These are phyloP conservation scores for Rhizophora apiculata DNA, from an alignment of 345 rosid genomes.

Conservation along the genomic window DNA sequence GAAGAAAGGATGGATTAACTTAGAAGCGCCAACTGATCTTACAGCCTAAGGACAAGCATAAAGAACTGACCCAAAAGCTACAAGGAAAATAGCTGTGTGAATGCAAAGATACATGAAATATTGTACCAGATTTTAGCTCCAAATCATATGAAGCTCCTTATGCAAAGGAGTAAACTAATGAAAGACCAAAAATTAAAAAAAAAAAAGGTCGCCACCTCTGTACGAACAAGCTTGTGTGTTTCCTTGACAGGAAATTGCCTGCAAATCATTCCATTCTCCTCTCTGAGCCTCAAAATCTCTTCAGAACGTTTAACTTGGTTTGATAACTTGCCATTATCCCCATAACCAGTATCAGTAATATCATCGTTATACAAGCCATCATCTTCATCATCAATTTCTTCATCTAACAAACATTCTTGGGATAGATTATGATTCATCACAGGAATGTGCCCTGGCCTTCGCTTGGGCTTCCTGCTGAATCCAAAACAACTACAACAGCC, in stretches of 20 bases:
- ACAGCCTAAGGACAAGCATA: background rate
- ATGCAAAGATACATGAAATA: no score
- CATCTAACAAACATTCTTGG: slow-evolving; percentile 55
- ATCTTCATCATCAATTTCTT: slow-evolving; percentile 53
- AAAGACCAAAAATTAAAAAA: background rate
- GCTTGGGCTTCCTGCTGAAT: slow-evolving; percentile 42
- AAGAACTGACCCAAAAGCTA: background rate
- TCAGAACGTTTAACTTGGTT: slow-evolving; percentile 55
- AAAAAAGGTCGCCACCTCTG: slow-evolving; percentile 51
- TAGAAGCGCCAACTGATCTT: background rate
- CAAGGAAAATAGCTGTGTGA: background rate
- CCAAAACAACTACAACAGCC: slow-evolving; percentile 98
- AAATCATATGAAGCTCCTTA: no score
- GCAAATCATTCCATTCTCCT: slow-evolving; percentile 72
- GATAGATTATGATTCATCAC: slow-evolving; percentile 40
- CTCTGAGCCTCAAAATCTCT: slow-evolving; percentile 68
- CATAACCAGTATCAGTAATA: slow-evolving; percentile 46
- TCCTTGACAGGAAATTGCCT: slow-evolving; percentile 89
- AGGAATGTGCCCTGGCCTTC: slow-evolving; percentile 29
- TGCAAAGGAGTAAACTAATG: background rate
- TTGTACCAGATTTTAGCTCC: no score
- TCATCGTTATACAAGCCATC: slow-evolving; percentile 54
- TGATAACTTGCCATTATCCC: slow-evolving; percentile 47
- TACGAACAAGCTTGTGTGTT: slow-evolving; percentile 68
- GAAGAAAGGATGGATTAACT: background rate